A percentile compares a stretch with the other conserved stretches of the same genome.
Evolutionary conservation across 495 filamentous ascomycete genomes (phyloP).

Genomic region (Halenospora varia): DNA sequence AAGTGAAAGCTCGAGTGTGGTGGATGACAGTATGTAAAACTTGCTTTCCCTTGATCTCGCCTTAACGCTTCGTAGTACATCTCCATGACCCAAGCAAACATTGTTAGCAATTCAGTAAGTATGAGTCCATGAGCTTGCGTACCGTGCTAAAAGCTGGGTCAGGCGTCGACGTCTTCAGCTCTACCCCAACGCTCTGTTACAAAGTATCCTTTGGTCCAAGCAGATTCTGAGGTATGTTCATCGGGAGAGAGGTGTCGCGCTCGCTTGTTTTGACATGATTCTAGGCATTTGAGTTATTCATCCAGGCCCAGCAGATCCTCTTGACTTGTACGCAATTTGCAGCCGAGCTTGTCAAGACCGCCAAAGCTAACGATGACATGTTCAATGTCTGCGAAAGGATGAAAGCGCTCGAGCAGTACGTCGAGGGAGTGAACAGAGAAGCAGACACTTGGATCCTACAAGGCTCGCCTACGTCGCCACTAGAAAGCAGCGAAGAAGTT

Average conservation of each 20-base stretch:
- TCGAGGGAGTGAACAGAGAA: not conserved
- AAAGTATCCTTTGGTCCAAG: not conserved
- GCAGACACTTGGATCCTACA: conserved; percentile 5
- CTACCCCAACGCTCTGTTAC: not conserved
- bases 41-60: not conserved
- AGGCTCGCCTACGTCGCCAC: not conserved
- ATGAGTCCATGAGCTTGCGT: not conserved
- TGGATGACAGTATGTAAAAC: conserved; percentile 49
- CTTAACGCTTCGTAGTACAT: conserved; percentile 34
- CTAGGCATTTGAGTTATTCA: conserved; percentile 3
- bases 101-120: conserved; percentile 47
- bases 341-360: not conserved
- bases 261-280: not conserved
- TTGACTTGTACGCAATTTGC: conserved; percentile 1
- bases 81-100: conserved; percentile 53
- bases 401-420: not conserved
- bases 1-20: conserved; percentile 53
- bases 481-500: conserved; percentile 16
- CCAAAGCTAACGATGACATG: not conserved
- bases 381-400: not conserved
- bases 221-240: conserved; percentile 6
- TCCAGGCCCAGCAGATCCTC: conserved; percentile 2
- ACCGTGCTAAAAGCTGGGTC: not conserved
- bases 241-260: not conserved
- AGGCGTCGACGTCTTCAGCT: not conserved